Conservation (phyloP, 1,139 yeast species). For the Keqinozyma sinolaborantium region DNA sequence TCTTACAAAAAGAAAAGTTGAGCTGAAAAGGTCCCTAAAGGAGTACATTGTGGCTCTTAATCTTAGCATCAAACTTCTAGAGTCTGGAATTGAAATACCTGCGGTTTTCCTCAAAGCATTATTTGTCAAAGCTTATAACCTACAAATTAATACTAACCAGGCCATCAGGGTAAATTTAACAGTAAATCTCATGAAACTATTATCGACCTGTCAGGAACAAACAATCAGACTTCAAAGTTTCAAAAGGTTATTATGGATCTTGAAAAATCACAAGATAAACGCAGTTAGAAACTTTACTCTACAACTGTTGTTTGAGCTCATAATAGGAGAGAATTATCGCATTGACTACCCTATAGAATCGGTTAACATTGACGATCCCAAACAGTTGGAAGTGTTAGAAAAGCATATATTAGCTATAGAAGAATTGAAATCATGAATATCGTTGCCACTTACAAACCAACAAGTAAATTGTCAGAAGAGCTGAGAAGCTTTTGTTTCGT, state of each 20-base stretch:
- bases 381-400: background rate
- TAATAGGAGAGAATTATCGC: slow-evolving; percentile 3
- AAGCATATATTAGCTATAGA: background rate
- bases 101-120: slow-evolving; percentile 36
- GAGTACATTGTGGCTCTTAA: slow-evolving; percentile 14
- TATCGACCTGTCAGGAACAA: slow-evolving; percentile 13
- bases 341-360: background rate
- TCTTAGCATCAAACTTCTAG: slow-evolving; percentile 37
- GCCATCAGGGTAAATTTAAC: slow-evolving; percentile 27
- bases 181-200: slow-evolving; percentile 32
- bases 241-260: slow-evolving; percentile 26
- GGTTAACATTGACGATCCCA: background rate
- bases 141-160: slow-evolving; percentile 48
- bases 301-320: slow-evolving; percentile 8
- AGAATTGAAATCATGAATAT: background rate
- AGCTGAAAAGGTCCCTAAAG: slow-evolving; percentile 8
- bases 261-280: slow-evolving; percentile 25
- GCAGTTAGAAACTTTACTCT: slow-evolving; percentile 24
- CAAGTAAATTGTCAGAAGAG: slow-evolving; percentile 26
- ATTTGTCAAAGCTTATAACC: slow-evolving; percentile 52
- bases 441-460: slow-evolving; percentile 17
- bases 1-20: slow-evolving; percentile 11
- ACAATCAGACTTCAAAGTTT: slow-evolving; percentile 10
- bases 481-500: slow-evolving; percentile 11
- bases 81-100: slow-evolving; percentile 20